Evolutionary conservation across 352 stramenopile genomes (phyloP), one percentile per base, ranked within the genome.

Genomic region (Phytophthora pini): DNA sequence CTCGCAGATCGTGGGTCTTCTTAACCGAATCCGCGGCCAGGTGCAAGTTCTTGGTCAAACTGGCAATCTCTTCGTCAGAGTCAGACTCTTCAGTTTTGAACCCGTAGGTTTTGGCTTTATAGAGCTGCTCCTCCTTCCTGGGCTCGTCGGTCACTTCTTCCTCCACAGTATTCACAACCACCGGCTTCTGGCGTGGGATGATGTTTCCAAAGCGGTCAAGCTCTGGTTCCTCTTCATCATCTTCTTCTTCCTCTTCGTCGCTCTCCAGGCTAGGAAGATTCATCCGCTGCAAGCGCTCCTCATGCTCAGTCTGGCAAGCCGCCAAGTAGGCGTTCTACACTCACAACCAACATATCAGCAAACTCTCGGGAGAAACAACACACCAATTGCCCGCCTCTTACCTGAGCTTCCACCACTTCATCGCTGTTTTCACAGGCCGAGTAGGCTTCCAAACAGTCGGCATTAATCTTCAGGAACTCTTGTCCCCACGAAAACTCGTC

Each of bases 391-490:
- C 13, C 48, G 17, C 6, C 52, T 45, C 46, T 74, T 15, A 72
- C 74, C 73, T 97, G 91, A 10, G 89, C 88, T 1, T 77, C 77
- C 5, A 95, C 76, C 29, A 97, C 90, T 39, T 93, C 68, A 0
- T 68, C 77, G 57, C 84, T 92, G 39, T 71, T 81, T n/a, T 82
- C 71, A 59, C 87, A 96, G 7, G 70, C 79, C 3, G 89, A 69
- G 56, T 97, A 97, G 15, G 82, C 85, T 38, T 97, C 84, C n/a
- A 97, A 70, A 43, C 84, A 90, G 62, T 99, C 98, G 22, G 79
- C 66, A 80, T 99, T 99, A 38, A 99, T 82, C 68, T 92, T 88
- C 29, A 98, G 76, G 68, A 99, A 98, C 77, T 98, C 94, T 34
- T 80, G 68, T 13, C 95, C 95, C 87, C 90, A 99, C 29, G 86